Percentiles rank a stretch among this genome's conserved stretches.
phyloP scores from a whole-genome alignment of 2,329 filamentous ascomycete species.

The Talaromyces rugulosus region DNA sequence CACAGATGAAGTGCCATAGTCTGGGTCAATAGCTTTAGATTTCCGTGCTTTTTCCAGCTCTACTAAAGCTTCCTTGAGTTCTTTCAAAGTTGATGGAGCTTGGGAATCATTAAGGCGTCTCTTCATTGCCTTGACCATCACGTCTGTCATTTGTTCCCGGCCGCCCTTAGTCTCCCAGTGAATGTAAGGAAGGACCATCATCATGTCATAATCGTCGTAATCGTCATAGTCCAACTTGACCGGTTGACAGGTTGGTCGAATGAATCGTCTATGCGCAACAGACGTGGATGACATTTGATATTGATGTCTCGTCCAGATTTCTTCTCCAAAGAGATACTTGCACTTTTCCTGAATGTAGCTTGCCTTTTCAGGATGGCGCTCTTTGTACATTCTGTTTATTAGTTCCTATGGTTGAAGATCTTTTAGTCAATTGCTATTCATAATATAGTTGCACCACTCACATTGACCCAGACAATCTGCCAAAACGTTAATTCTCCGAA shows the following conservation, averaged over 20 bases:
- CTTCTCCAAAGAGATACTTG: constrained; percentile 5
- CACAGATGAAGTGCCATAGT: background rate
- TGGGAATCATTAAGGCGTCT: background rate
- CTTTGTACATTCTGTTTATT: background rate
- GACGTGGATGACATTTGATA: constrained; percentile 7
- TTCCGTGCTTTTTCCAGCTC: background rate
- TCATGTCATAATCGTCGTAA: constrained; percentile 4
- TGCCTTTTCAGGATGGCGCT: background rate
- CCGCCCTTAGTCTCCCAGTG: constrained; percentile 3
- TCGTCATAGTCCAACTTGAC: background rate
- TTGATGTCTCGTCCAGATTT: constrained; percentile 5
- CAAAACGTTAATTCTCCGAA: background rate
- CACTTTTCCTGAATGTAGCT: constrained; percentile 7
- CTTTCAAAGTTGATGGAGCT: background rate
- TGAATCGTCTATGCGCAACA: constrained; percentile 7
- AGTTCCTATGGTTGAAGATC: background rate
- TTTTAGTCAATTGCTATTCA: background rate
- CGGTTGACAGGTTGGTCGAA: constrained; percentile 3
- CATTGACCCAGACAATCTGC: background rate
- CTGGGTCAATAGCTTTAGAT: background rate
- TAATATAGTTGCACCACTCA: background rate
- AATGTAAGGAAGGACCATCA: constrained; percentile 5
- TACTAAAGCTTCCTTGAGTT: background rate
- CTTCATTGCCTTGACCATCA: constrained; percentile 5
- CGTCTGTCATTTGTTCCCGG: constrained; percentile 7